Evolutionary conservation across 106 monocot species (phyloP), one percentile per base, ranked within the genome.

Genomic region (Posidonia australis): DNA sequence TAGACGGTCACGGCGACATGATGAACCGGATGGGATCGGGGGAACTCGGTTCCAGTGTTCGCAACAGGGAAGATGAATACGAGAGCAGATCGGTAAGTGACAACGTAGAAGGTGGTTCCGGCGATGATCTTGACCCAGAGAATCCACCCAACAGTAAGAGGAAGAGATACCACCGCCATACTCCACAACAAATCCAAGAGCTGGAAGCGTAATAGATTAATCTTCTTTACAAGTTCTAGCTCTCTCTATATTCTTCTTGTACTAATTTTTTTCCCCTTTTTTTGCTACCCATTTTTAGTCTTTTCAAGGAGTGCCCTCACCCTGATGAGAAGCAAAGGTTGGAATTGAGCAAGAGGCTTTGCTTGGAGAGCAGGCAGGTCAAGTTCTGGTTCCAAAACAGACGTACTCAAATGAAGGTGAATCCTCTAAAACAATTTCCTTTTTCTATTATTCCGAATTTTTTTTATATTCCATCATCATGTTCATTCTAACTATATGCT

Each of bases 301-400:
- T 72, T 31, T 72, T 72, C 53, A 63, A 72, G 76, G 83, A 87
- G 54, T 93, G 89, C 59, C 88, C 92, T 51, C 88, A 93, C 25
- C 92, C 92, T 5, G 92, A 93, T 13, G 92, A 93, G 76, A 93
- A 93, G 75, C 89, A 93, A 71, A 74, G 88, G 55, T 44, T 82
- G 69, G 93, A 93, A 63, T 83, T 93, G 19, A 93, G 93, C 83
- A 71, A 66, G 70, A 61, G 93, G 29, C 83, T 93, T 14, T 53
- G 58, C 67, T 64, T 93, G 21, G 93, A 89, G 63, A 67, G 53
- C 28, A 78, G 93, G 5, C 93, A 93, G 70, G 89, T 93, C 58
- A 93, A 93, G 54, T 93, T 88, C 72, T 93, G 93, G 93, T 93
- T 93, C 76, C 93, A 93, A 66, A 93, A 93, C 46, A 65, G 89